These are phyloP conservation scores for Solanum aculeatissimum DNA, from an alignment of 305 asterid species.

Conservation along the genomic window DNA sequence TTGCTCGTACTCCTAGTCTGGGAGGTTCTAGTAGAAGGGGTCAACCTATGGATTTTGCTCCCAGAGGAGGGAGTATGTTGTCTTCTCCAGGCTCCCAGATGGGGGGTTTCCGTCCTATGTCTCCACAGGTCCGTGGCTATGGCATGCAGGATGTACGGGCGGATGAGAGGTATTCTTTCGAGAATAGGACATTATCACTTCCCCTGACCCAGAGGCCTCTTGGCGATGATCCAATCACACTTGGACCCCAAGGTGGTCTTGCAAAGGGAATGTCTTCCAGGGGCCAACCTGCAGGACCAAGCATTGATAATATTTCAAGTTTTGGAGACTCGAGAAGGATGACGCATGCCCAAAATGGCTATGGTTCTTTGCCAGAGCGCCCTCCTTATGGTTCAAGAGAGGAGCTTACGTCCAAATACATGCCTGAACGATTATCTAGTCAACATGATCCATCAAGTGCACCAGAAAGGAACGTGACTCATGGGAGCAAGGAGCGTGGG, in stretches of 20 bases:
- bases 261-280: slow-evolving; percentile 86
- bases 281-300: slow-evolving; percentile 51
- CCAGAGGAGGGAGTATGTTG: slow-evolving; percentile 24
- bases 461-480: slow-evolving; percentile 6
- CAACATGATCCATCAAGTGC: slow-evolving; percentile 5
- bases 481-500: slow-evolving; percentile 32
- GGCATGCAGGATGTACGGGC: slow-evolving; percentile 31
- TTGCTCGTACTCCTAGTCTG: slow-evolving; percentile 34
- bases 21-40: slow-evolving; percentile 29
- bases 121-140: slow-evolving; percentile 28
- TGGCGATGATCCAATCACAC: slow-evolving; percentile 50
- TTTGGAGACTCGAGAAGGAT: slow-evolving; percentile 44
- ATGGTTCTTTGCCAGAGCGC: slow-evolving; percentile 42
- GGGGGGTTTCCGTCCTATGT: slow-evolving; percentile 21
- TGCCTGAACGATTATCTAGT: slow-evolving; percentile 37
- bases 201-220: slow-evolving; percentile 30
- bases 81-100: slow-evolving; percentile 30
- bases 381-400: slow-evolving; percentile 47
- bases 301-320: slow-evolving; percentile 14
- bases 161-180: slow-evolving; percentile 26
- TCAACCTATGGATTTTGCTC: slow-evolving; percentile 29
- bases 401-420: slow-evolving; percentile 40
- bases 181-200: slow-evolving; percentile 26
- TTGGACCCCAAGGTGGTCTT: slow-evolving; percentile 97
- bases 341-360: slow-evolving; percentile 54